Percentiles rank a stretch among this genome's conserved stretches.
Evolutionary conservation across 1,284 basidiomycete species (phyloP).

Genomic region (Irpex lacteus): DNA sequence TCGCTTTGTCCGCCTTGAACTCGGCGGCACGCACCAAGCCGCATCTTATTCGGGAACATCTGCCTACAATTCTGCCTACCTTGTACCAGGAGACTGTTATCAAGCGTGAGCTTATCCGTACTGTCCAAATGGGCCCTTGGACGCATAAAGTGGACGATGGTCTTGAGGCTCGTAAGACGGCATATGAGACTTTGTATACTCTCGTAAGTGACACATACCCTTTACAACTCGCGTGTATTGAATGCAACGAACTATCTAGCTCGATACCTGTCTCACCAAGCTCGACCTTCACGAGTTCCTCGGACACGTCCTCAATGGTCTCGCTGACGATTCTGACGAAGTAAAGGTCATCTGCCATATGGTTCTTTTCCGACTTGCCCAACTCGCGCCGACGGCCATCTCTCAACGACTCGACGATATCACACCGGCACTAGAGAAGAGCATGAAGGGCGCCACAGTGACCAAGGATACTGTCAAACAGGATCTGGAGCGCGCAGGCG

Average conservation of each 20-base stretch:
- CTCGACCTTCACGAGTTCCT: conserved; percentile 88
- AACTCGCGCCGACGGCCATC: conserved; percentile 80
- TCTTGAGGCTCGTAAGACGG: conserved; percentile 91
- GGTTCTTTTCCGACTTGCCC: conserved; percentile 89
- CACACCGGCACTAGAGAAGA: conserved; percentile 77
- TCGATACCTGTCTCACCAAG: conserved; percentile 87
- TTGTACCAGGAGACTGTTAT: conserved; percentile 85
- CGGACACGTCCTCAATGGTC: conserved; percentile 76
- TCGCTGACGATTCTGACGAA: conserved; percentile 90
- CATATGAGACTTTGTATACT: conserved; percentile 97
- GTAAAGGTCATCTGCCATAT: conserved; percentile 97
- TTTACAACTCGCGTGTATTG: conserved; percentile 1
- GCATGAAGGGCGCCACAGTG: conserved; percentile 88
- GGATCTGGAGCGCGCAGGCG: conserved; percentile 91
- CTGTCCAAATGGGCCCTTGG: conserved; percentile 98
- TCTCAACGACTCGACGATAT: conserved; percentile 86
- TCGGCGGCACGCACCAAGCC: conserved; percentile 95
- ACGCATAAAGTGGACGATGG: conserved; percentile 94
- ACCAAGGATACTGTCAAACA: conserved; percentile 97
- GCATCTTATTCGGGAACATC: conserved; percentile 84
- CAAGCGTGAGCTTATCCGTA: conserved; percentile 82
- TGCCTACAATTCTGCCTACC: conserved; percentile 73
- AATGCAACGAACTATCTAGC: conserved; percentile 35
- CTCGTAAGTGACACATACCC: conserved; percentile 45
- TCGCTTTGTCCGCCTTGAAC: conserved; percentile 87